phyloP scores from a whole-genome alignment of 78 protist genomes.

The Protostelium mycophagum region DNA sequence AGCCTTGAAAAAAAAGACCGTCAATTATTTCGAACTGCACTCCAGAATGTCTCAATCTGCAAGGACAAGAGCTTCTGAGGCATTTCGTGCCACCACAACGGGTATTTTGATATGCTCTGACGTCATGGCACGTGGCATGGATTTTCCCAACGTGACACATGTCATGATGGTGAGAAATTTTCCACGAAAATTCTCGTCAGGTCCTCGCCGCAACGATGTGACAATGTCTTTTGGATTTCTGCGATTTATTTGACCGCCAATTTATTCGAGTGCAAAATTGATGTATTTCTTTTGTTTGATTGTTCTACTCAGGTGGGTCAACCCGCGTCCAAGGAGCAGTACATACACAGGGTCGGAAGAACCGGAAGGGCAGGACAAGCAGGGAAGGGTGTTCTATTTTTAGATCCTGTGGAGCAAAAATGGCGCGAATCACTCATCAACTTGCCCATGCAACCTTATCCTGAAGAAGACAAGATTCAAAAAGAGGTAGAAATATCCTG shows the following conservation, averaged over 20 bases:
- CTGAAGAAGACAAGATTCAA: background rate
- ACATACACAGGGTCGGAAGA: slow-evolving; percentile 86
- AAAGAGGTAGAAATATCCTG: background rate
- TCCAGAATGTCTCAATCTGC: background rate
- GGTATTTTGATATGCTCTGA: slow-evolving; percentile 72
- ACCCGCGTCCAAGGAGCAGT: slow-evolving; percentile 23
- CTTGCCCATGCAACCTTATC: background rate
- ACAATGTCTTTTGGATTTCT: background rate
- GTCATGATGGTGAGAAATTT: slow-evolving; percentile 72
- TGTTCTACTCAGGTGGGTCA: background rate
- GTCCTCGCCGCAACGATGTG: background rate
- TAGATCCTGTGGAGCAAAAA: background rate
- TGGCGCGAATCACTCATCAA: background rate
- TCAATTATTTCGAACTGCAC: background rate
- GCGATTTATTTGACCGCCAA: too few relatives aligned
- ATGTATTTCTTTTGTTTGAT: too few relatives aligned
- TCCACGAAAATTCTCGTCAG: background rate
- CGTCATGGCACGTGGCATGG: slow-evolving; percentile 94
- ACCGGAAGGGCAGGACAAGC: slow-evolving; percentile 81
- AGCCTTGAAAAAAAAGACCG: background rate
- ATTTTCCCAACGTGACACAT: slow-evolving; percentile 89
- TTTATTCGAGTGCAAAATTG: too few relatives aligned
- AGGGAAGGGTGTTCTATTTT: slow-evolving; percentile 18
- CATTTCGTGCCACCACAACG: background rate
- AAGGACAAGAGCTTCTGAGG: background rate